Conservation (phyloP, 352 stramenopile species). For the Peronosclerospora sorghi region DNA sequence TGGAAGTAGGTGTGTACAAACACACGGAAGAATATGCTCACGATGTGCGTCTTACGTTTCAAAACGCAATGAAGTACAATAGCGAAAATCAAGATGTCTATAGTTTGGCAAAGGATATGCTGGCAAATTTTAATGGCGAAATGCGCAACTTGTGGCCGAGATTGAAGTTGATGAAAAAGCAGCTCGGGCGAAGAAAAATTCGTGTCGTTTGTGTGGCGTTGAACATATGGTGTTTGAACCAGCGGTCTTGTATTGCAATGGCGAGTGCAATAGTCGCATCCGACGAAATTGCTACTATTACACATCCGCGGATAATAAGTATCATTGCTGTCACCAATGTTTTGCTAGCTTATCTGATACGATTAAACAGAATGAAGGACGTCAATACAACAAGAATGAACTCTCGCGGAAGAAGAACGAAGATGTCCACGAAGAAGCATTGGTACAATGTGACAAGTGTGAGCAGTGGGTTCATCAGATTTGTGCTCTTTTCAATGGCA, state of each 20-base stretch:
- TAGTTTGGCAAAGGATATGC: conserved; percentile 76
- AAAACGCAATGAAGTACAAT: conserved; percentile 84
- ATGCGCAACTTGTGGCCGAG: conserved; percentile 62
- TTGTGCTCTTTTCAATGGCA: conserved; percentile 98
- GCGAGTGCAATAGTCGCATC: conserved; percentile 82
- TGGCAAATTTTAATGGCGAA: conserved; percentile 74
- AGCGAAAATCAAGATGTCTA: conserved; percentile 78
- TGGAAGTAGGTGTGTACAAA: conserved; percentile 74
- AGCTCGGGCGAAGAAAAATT: conserved; percentile 54
- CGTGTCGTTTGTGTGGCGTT: conserved; percentile 71
- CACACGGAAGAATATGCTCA: conserved; percentile 66
- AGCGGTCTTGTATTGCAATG: conserved; percentile 80
- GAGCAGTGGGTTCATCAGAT: conserved; percentile 99
- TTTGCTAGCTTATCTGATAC: conserved; percentile 49
- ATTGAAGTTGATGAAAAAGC: conserved; percentile 52
- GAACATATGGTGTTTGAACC: conserved; percentile 83
- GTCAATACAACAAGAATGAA: conserved; percentile 58
- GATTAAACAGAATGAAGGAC: conserved; percentile 64
- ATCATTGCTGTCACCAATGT: conserved; percentile 76
- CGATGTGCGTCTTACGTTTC: conserved; percentile 70
- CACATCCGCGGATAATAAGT: conserved; percentile 74
- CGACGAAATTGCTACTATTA: conserved; percentile 85
- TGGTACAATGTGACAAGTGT: conserved; percentile 97
- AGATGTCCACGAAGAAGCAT: conserved; percentile 90
- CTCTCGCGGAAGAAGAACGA: conserved; percentile 79